Percentiles rank a stretch among this genome's conserved stretches.
Evolutionary conservation across 2,329 filamentous ascomycete genomes (phyloP).

Genomic region (Alternaria arborescens): DNA sequence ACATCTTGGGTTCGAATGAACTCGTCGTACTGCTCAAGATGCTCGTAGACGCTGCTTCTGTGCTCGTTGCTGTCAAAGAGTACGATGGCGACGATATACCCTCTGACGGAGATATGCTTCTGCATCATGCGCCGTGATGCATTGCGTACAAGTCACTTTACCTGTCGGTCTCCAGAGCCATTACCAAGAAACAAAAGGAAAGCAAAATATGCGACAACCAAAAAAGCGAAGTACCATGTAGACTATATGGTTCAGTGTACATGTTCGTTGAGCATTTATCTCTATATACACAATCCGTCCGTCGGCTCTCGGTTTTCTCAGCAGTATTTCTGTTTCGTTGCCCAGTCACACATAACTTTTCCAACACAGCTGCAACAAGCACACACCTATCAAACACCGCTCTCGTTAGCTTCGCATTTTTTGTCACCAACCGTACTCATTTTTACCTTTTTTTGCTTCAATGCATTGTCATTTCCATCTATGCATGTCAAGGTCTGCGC

Average conservation of each 20-base stretch:
- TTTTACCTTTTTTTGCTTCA: slow-evolving; percentile 35
- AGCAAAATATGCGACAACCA: background rate
- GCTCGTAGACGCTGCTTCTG: too few species aligned
- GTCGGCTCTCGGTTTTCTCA: background rate
- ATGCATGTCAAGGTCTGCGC: slow-evolving; percentile 37
- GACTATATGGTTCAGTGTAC: background rate
- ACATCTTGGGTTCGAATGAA: too few species aligned
- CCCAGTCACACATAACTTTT: slow-evolving; percentile 41
- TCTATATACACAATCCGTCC: background rate
- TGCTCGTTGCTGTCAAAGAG: too few species aligned
- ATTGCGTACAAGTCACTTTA: background rate
- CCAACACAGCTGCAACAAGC: slow-evolving; percentile 45
- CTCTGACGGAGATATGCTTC: background rate
- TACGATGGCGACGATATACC: too few species aligned
- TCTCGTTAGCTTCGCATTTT: background rate
- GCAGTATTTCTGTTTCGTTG: slow-evolving; percentile 32
- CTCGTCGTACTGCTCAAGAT: too few species aligned
- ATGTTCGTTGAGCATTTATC: rapidly evolving
- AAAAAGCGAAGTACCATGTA: background rate
- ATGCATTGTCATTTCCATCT: slow-evolving; percentile 33
- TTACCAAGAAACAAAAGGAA: background rate
- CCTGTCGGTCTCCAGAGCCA: background rate
- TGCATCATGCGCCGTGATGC: background rate
- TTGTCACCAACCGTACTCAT: background rate
- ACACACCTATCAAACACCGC: slow-evolving; percentile 30